Percentiles rank a stretch among this genome's conserved stretches.
Conservation (phyloP, 1,284 basidiomycete species). For the Apiotrichum akiyoshidainum region DNA sequence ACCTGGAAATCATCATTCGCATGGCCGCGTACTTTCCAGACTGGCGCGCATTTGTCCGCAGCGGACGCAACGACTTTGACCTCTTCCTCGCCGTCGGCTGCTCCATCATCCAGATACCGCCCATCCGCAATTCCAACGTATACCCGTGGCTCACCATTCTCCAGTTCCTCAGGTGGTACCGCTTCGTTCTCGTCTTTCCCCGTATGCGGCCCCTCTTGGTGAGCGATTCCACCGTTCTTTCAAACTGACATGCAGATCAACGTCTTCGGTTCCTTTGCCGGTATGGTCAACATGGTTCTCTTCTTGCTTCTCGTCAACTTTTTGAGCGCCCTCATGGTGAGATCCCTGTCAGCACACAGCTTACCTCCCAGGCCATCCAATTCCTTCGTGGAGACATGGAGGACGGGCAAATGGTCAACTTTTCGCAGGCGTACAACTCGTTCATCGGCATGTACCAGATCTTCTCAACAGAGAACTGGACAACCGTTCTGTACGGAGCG, state of each 20-base stretch:
- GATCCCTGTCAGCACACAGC: conserved; percentile 35
- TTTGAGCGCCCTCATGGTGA: conserved; percentile 74
- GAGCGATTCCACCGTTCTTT: conserved; percentile 2
- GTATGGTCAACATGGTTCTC: conserved; percentile 87
- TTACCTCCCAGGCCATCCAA: conserved; percentile 43
- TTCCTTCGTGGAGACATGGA: conserved; percentile 66
- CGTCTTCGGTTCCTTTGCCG: conserved; percentile 89
- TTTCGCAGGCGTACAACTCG: conserved; percentile 82
- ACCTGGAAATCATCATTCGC: conserved; percentile 80
- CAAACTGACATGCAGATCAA: conserved; percentile 58
- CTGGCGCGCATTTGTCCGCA: conserved; percentile 72
- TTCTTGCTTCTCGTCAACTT: conserved; percentile 89
- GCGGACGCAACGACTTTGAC: conserved; percentile 73
- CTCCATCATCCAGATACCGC: conserved; percentile 81
- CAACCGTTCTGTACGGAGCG: conserved; percentile 70
- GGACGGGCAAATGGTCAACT: conserved; percentile 62
- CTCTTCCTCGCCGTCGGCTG: conserved; percentile 74
- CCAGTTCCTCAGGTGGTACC: conserved; percentile 84
- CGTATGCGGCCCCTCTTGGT: conserved; percentile 43
- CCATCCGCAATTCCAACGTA: conserved; percentile 61
- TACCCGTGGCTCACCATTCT: conserved; percentile 93
- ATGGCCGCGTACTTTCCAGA: conserved; percentile 71
- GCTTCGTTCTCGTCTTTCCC: conserved; percentile 68
- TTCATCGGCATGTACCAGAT: conserved; percentile 86
- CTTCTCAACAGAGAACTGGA: conserved; percentile 96